Base-by-base conservation (phyloP, 495 filamentous ascomycete genomes). In the Xylaria castorea region DNA sequence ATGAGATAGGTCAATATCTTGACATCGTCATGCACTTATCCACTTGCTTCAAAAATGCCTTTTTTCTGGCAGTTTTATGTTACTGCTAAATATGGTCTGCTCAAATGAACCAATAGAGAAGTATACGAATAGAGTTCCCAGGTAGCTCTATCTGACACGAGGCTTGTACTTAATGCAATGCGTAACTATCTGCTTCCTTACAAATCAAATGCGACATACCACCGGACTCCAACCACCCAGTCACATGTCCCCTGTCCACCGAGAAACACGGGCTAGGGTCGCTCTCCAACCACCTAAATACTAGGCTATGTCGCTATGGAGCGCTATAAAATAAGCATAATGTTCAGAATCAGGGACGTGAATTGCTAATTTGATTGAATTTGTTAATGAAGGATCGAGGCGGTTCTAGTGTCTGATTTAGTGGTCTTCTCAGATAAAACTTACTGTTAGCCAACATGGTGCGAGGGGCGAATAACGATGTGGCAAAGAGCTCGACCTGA, bases 121-220 rank as follows among this genome's bases (percentile, higher is more conserved):
- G 9, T 12, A 40, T 40, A 36, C 34, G 8, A 36, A 50, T 50
- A 30, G 11, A 57, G 38, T 51, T n/a, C 12, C 22, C 8, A 8
- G 22, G 25, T 58, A 27, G n/a, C 61, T 64, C 61, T 64, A 25
- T 32, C 61, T 64, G 22, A 64, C 61, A 64, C 60, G 22, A 63
- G 22, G 4, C 38, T 27, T 64, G 61, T 34, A 25, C n/a, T n/a
- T n/a, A n/a, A n/a, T n/a, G n/a, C n/a, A n/a, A 27, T 64, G 38
- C 61, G 38, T 30, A 42, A 64, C 61, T 44, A 38, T 61, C 34
- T 36, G 34, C 38, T 64, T 12, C 46, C 57, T 71, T 71, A 55
- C 69, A 71, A 71, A 71, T 71, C 69, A 71, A 27, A 64, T 65
- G 60, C 61, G 30, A 40, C 60, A 18, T 51, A 63, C 58, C 58